Evolutionary conservation across 2,329 filamentous ascomycete genomes (phyloP).

Genomic region (Paraphoma chrysanthemicola): DNA sequence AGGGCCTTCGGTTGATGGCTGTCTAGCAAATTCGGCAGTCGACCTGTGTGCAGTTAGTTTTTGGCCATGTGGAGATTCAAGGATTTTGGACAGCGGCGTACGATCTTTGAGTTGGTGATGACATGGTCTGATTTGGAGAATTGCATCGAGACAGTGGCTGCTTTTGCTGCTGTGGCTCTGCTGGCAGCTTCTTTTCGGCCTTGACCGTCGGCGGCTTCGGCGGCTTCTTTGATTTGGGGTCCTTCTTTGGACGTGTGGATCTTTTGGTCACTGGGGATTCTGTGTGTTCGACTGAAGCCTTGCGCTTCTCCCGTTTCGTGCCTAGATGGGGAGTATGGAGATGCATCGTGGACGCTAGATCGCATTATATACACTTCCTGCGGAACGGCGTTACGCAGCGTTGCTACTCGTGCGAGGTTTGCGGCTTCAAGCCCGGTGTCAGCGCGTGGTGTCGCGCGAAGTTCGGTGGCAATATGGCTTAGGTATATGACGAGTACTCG

Average conservation of each 20-base stretch:
- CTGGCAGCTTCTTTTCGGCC: not conserved
- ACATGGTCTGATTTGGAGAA: not conserved
- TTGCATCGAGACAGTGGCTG: not conserved
- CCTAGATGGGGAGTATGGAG: not conserved
- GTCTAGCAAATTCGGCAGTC: not conserved
- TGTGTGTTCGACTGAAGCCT: not conserved
- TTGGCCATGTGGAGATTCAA: too few relatives aligned
- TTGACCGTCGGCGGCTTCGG: not conserved
- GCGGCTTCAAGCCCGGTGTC: not conserved
- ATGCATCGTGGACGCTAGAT: not conserved
- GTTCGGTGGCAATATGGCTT: not conserved
- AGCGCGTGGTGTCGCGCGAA: not conserved
- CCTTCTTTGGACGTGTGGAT: not conserved
- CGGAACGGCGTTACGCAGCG: not conserved
- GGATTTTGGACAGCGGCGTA: not conserved
- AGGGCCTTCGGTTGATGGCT: not conserved
- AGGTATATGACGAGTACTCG: conserved; percentile 3
- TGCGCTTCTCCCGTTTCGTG: conserved; percentile 1
- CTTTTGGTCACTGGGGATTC: not conserved
- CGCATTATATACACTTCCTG: not conserved
- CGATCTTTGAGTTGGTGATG: not conserved
- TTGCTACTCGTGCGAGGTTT: not conserved
- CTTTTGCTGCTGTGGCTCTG: not conserved
- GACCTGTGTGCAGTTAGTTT: not conserved
- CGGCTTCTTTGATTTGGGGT: not conserved